Evolutionary conservation across 345 rosid genomes (phyloP), one percentile per base, ranked within the genome.

Genomic region (Heritiera littoralis): DNA sequence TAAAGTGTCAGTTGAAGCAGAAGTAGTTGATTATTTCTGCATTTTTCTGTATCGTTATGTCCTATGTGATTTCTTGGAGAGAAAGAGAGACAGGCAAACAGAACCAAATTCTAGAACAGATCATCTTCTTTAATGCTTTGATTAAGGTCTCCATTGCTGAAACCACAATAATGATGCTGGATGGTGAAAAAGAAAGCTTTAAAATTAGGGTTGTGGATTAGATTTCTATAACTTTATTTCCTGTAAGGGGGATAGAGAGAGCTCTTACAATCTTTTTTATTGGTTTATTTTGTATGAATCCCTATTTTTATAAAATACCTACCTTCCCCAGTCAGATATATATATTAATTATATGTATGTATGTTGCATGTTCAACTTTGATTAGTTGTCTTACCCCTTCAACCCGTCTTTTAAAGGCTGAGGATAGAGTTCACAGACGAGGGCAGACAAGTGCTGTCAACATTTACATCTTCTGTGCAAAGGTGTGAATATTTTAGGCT

Each of bases 381-480:
- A 63, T 63, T 43, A 46, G 61, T 76, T 65, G 2, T 66, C 79
- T 77, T 49, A 65, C 30, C 77, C 45, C 74, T 71, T 61, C 40
- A 30, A 74, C 66, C 72, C 71, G 40, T 59, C 64, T 56, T 78
- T 83, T 83, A 75, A 83, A 95, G 99, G 99, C 98, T 73, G 99
- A 93, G 86, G 97, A 93, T 81, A 90, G 98, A 91, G 97, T 95
- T 81, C 98, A 93, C 76, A 87, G 99, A 86, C 89, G 89, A 80
- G 99, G 99, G 65, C 99, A 95, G 80, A 92, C 85, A 76, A 86
- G 83, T 85, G 92, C 98, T 0, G 96, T 95, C 80, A 95, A 93
- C 79, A 83, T 93, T 77, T 95, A 93, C 85, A 92, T 92, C 88
- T 90, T 93, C 80, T 90, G 90, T 82, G 98, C 97, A 77, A 91